These are phyloP conservation scores for Teratosphaeria viscida DNA, from an alignment of 2,329 filamentous ascomycete genomes.

Conservation along the genomic window DNA sequence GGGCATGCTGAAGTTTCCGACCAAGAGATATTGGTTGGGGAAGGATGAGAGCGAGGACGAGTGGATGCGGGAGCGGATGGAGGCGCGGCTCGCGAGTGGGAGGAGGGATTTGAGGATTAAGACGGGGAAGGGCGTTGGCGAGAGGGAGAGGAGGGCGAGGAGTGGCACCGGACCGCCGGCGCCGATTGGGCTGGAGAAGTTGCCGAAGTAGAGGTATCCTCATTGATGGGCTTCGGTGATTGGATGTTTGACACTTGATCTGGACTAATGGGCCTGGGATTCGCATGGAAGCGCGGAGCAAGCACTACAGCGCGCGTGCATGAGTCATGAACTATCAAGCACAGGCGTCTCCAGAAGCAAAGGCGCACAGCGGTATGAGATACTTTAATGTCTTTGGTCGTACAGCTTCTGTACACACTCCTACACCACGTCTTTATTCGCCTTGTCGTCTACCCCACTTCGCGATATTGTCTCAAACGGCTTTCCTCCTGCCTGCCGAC, in stretches of 20 bases:
- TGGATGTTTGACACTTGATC: too few relatives aligned
- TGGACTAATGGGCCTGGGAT: background rate
- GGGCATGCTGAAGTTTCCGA: constrained; percentile 58
- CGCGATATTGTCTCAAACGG: background rate
- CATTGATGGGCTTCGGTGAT: background rate
- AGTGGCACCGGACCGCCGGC: constrained; percentile 48
- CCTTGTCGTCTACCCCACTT: background rate
- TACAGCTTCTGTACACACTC: background rate
- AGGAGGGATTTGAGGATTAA: constrained; percentile 44
- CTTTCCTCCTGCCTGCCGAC: background rate
- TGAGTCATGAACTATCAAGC: background rate
- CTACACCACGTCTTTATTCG: background rate
- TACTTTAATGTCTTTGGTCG: background rate
- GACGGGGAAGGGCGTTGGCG: constrained; percentile 35
- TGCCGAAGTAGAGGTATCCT: background rate
- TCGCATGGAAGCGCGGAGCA: background rate
- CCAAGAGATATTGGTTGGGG: constrained; percentile 72
- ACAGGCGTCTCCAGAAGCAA: background rate
- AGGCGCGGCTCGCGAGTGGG: constrained; percentile 33
- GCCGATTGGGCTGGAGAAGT: background rate
- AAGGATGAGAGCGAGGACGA: constrained; percentile 48
- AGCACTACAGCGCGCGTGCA: background rate
- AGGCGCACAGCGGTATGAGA: background rate
- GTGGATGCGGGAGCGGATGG: constrained; percentile 49
- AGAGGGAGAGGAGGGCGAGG: constrained; percentile 51